Evolutionary conservation across 306 rosid species (phyloP).

Genomic region (Arachis hypogaea): DNA sequence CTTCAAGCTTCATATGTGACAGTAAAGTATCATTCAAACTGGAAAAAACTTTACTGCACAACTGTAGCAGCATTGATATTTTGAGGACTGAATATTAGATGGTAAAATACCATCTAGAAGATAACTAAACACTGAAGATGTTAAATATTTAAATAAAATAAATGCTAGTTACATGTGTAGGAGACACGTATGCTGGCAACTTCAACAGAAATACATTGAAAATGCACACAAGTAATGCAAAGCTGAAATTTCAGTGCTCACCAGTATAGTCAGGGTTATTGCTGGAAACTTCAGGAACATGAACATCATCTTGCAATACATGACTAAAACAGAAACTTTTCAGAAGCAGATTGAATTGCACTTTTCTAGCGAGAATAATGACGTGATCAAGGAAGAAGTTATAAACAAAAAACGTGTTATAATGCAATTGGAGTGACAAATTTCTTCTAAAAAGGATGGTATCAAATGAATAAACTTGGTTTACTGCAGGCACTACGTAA

Average conservation of each 20-base stretch:
- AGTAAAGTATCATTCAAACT: no score
- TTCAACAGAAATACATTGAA: conserved; percentile 20
- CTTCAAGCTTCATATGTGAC: not conserved
- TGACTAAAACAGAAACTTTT: conserved; percentile 58
- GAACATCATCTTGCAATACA: conserved; percentile 58
- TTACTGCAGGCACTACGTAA: conserved; percentile 25
- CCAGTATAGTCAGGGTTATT: conserved; percentile 80
- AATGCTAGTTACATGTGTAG: conserved; percentile 9
- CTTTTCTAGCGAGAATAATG: conserved; percentile 21
- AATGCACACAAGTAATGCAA: conserved; percentile 10
- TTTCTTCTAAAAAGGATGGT: conserved; percentile 11
- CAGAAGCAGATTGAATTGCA: conserved; percentile 45
- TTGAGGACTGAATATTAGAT: not conserved
- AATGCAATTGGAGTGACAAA: conserved; percentile 4
- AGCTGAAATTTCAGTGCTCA: conserved; percentile 42
- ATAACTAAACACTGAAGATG: not conserved
- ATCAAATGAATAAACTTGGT: conserved; percentile 28
- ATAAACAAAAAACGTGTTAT: conserved; percentile 7
- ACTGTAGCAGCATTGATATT: no score
- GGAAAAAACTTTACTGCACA: no score
- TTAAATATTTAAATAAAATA: conserved; percentile 29
- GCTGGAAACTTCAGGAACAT: conserved; percentile 50
- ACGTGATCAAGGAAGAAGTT: conserved; percentile 23
- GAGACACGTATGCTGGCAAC: conserved; percentile 1
- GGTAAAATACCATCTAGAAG: not conserved